Evolutionary conservation across 2,329 filamentous ascomycete genomes (phyloP).

Genomic region (Arthroderma uncinatum): DNA sequence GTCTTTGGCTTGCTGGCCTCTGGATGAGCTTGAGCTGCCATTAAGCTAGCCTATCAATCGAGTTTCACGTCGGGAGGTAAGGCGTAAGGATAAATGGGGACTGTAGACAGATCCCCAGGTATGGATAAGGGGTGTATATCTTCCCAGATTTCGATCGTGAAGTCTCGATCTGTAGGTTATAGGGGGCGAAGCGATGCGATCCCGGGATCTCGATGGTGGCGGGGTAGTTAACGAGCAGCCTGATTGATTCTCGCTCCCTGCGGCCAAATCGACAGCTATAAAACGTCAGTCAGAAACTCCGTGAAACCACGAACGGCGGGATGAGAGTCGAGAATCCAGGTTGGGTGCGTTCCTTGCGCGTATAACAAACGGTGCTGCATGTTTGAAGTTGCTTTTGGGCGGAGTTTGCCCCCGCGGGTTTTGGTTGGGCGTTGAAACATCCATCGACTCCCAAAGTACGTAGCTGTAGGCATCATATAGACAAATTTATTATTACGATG

Average conservation of each 20-base stretch:
- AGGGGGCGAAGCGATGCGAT: not conserved
- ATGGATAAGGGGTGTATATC: not conserved
- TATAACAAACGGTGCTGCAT: not conserved
- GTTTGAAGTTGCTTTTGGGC: not conserved
- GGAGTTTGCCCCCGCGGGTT: not conserved
- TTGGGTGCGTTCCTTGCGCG: not conserved
- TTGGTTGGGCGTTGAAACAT: not conserved
- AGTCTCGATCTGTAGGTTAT: not conserved
- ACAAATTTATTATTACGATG: not conserved
- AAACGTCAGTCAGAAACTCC: too few relatives aligned
- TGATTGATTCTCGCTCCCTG: not conserved
- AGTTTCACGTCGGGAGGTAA: not conserved
- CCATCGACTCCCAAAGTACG: not conserved
- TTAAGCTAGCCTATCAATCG: not conserved
- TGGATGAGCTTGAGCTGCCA: slow-evolving; percentile 9
- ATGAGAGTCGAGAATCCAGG: not conserved
- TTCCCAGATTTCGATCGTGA: not conserved
- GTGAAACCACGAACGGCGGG: too few relatives aligned
- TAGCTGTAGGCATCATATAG: not conserved
- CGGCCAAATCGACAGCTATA: not conserved
- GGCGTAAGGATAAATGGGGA: not conserved
- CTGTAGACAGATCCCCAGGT: not conserved
- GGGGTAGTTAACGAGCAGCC: not conserved
- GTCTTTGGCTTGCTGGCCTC: slow-evolving; percentile 24
- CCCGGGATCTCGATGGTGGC: not conserved